phyloP scores from a whole-genome alignment of 768 basidiomycete genomes.

The Serendipita vermifera region DNA sequence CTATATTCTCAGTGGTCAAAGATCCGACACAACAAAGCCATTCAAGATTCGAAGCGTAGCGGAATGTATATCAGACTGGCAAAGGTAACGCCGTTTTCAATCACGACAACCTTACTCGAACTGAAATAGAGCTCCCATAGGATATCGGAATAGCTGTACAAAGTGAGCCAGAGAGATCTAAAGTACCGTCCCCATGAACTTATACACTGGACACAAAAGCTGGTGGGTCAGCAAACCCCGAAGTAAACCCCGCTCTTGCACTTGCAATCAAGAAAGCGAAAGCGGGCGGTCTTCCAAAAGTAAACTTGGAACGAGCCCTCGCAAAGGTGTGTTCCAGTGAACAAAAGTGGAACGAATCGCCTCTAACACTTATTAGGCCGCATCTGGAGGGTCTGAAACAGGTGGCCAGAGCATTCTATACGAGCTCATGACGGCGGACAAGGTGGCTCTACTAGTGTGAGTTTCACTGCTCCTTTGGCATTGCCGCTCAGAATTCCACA shows the following conservation, averaged over 20 bases:
- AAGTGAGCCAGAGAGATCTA: background rate
- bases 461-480: background rate
- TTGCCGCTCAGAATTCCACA: background rate
- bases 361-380: background rate
- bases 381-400: background rate
- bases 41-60: background rate
- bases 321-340: background rate
- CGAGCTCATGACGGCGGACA: background rate
- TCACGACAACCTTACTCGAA: background rate
- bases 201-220: background rate
- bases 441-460: background rate
- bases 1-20: background rate
- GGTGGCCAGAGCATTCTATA: background rate
- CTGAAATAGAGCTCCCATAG: background rate
- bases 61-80: background rate
- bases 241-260: background rate
- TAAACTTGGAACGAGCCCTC: background rate
- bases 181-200: background rate
- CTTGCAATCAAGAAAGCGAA: background rate
- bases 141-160: background rate
- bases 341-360: background rate
- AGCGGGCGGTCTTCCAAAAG: background rate
- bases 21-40: slow-evolving; percentile 9
- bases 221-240: slow-evolving; percentile 1
- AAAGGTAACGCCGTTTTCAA: background rate